Conservation (phyloP, 257 asterid species). For the Marsdenia floribunda region DNA sequence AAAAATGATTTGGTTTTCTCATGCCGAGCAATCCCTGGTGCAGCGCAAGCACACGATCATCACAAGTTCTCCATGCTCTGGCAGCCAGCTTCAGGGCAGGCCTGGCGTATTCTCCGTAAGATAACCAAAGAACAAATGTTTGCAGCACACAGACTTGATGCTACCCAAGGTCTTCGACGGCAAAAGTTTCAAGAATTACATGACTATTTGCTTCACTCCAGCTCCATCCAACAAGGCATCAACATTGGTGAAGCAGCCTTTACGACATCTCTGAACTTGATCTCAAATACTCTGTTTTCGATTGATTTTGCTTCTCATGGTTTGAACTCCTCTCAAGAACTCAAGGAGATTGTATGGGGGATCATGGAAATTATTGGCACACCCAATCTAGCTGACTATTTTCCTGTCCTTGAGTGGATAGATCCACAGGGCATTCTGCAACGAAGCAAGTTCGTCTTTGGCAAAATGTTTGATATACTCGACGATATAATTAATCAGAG, state of each 20-base stretch:
- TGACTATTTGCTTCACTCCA: not conserved
- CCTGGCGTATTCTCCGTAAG: conserved; percentile 7
- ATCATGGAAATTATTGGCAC: not conserved
- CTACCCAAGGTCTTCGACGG: not conserved
- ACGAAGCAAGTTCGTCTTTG: not conserved
- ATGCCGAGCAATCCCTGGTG: not conserved
- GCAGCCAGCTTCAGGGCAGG: conserved; percentile 1
- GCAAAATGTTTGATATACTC: not conserved
- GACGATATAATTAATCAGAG: not conserved
- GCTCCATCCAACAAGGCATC: not conserved
- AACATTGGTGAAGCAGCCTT: not conserved
- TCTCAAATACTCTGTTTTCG: conserved; percentile 9
- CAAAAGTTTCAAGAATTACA: not conserved
- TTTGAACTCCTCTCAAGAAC: not conserved
- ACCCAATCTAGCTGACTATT: conserved; percentile 8
- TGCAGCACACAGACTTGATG: not conserved
- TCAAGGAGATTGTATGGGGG: conserved; percentile 2
- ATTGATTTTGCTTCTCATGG: not conserved
- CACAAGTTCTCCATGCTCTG: not conserved
- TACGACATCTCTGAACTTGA: not conserved
- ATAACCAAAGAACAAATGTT: not conserved
- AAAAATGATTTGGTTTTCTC: not conserved
- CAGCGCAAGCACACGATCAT: conserved; percentile 9
- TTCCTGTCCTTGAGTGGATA: not conserved
- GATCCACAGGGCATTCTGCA: conserved; percentile 12